Evolutionary conservation across 345 rosid genomes (phyloP), one percentile per base, ranked within the genome.

Genomic region (Citrus maxima): DNA sequence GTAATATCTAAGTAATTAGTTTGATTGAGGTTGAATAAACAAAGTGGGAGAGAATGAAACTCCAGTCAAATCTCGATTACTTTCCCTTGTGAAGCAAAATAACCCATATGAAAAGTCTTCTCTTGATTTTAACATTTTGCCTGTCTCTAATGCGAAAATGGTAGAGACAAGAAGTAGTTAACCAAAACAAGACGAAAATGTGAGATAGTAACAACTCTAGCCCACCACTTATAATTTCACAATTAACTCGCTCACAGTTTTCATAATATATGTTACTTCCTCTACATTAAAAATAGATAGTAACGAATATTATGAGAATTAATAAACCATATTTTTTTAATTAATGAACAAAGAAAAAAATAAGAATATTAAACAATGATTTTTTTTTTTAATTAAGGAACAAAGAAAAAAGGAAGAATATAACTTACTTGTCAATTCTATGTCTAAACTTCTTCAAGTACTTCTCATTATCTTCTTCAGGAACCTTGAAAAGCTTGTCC

Each of bases 391-490:
- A 34, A 9, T 46, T 13, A 46, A 12, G 13, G 51, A 42, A 10
- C 12, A 40, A 49, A 49, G 6, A 51, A 51, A 51, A 54, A 19
- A 54, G 1, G 58, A 51, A 54, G 22, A 54, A 18, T 5, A 9
- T 34, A 65, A 77, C 86, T 77, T 88, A 93, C 99, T 86, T 86
- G 18, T 95, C 91, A 42, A 92, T 90, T 73, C 99, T 88, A 55
- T 84, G 86, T 51, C 96, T 90, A 30, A 95, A 89, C 85, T 90
- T 95, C 30, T 42, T 82, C 81, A 95, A 85, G 90, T 89, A 92
- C 82, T 78, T 88, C 66, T 92, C 97, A 58, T 93, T 95, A 80
- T 95, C 99, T 82, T 91, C 94, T 75, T 95, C 98, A 0, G 98
- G 95, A 67, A 90, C 95, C 85, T 84, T 90, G 65, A 95, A 92